Conservation (phyloP, 169 alveolate genomes). For the Nephromyces sp. region DNA sequence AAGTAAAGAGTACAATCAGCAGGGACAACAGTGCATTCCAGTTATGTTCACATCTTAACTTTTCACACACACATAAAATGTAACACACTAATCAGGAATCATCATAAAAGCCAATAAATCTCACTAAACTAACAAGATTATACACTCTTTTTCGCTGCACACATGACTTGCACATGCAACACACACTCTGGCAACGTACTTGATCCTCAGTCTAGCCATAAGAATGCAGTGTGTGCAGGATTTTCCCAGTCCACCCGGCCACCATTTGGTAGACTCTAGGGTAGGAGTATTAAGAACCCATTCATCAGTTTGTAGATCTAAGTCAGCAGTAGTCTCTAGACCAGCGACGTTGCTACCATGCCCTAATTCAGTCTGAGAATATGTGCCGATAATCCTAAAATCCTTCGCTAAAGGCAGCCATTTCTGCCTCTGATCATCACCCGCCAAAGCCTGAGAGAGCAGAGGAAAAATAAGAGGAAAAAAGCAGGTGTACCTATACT, state of each 20-base stretch:
- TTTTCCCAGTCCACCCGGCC: constrained; percentile 43
- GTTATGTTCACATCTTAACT: too few species aligned
- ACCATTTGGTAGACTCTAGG: constrained; percentile 33
- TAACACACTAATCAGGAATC: too few species aligned
- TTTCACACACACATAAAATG: too few species aligned
- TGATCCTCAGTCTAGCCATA: constrained; percentile 29
- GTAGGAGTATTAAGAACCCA: constrained; percentile 30
- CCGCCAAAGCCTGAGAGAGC: not conserved
- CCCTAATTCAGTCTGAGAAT: constrained; percentile 35
- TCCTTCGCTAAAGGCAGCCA: constrained; percentile 38
- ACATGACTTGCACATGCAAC: too few species aligned
- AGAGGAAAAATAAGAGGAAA: too few species aligned
- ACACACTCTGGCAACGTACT: not conserved
- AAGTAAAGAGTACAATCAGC: too few species aligned
- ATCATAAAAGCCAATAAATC: too few species aligned
- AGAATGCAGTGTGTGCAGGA: constrained; percentile 30
- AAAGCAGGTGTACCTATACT: too few species aligned
- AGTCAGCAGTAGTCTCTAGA: constrained; percentile 28
- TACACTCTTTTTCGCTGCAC: too few species aligned
- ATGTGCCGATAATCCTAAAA: constrained; percentile 35
- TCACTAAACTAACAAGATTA: too few species aligned
- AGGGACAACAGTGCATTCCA: too few species aligned
- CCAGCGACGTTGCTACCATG: constrained; percentile 39
- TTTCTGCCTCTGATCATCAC: not conserved
- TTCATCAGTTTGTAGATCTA: constrained; percentile 17